phyloP scores from a whole-genome alignment of 2,329 filamentous ascomycete genomes.

The Fusarium tupiense region DNA sequence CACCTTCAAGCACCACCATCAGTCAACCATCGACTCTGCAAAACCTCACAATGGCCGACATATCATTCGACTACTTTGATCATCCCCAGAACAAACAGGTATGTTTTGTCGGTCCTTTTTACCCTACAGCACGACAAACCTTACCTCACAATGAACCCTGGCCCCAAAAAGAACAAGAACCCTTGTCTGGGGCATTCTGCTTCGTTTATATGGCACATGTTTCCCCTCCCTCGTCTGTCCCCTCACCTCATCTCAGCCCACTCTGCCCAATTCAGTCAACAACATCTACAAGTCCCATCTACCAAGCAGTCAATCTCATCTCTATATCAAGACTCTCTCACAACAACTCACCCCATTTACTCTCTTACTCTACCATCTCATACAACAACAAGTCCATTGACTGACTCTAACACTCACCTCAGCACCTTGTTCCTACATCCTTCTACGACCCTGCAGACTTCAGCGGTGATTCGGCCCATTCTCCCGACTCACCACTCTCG shows the following conservation, averaged over 20 bases:
- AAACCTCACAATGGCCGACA: constrained; percentile 38
- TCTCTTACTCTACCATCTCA: background rate
- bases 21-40: constrained; percentile 31
- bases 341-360: constrained; percentile 29
- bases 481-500: constrained; percentile 43
- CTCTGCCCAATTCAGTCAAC: constrained; percentile 23
- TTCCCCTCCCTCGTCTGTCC: constrained; percentile 23
- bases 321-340: constrained; percentile 34
- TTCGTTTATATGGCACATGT: constrained; percentile 42
- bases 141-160: background rate
- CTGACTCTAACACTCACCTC: constrained; percentile 16
- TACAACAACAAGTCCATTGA: too few relatives aligned
- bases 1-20: constrained; percentile 19
- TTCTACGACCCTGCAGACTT: constrained; percentile 45
- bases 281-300: constrained; percentile 9
- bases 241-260: constrained; percentile 39
- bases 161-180: constrained; percentile 1
- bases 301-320: constrained; percentile 21
- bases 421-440: constrained; percentile 37
- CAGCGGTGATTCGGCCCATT: constrained; percentile 43
- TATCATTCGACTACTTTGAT: constrained; percentile 45
- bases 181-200: constrained; percentile 40
- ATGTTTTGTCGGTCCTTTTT: constrained; percentile 28
- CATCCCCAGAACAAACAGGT: constrained; percentile 43
- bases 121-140: background rate